A percentile compares a stretch with the other conserved stretches of the same genome.
Evolutionary conservation across 768 basidiomycete species (phyloP).

Genomic region (Podaxis sp.): DNA sequence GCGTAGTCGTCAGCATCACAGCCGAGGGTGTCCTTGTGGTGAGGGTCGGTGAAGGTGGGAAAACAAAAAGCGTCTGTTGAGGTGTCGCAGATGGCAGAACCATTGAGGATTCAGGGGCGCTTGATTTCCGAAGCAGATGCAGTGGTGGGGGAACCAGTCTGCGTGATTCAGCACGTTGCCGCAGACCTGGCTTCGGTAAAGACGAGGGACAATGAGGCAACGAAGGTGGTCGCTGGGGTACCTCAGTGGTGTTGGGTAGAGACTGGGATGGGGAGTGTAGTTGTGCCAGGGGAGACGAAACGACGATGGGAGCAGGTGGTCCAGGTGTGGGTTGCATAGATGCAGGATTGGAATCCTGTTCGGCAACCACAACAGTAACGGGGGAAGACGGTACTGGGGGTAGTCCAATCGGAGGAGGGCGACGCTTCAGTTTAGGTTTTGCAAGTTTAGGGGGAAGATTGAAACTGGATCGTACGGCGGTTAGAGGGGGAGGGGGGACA

Average conservation of each 20-base stretch:
- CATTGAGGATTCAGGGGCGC: slow-evolving; percentile 20
- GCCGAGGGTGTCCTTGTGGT: slow-evolving; percentile 70
- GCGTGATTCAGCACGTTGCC: slow-evolving; percentile 49
- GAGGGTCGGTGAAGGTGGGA: slow-evolving; percentile 69
- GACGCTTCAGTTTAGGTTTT: slow-evolving; percentile 46
- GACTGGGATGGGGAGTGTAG: slow-evolving; percentile 6
- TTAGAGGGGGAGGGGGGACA: slow-evolving; percentile 45
- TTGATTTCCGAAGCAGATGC: slow-evolving; percentile 38
- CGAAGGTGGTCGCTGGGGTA: slow-evolving; percentile 12
- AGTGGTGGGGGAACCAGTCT: slow-evolving; percentile 55
- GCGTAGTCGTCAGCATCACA: slow-evolving; percentile 74
- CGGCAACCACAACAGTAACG: slow-evolving; percentile 44
- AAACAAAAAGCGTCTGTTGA: slow-evolving; percentile 83
- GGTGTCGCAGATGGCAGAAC: slow-evolving; percentile 41
- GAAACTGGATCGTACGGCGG: slow-evolving; percentile 52
- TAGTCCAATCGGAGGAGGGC: slow-evolving; percentile 55
- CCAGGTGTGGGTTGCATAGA: slow-evolving; percentile 13
- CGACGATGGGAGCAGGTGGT: slow-evolving; percentile 4
- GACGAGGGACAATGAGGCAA: slow-evolving; percentile 18
- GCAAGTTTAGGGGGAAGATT: slow-evolving; percentile 30
- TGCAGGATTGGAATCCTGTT: slow-evolving; percentile 15
- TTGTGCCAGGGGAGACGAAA: slow-evolving; percentile 1
- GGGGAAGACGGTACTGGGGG: slow-evolving; percentile 76
- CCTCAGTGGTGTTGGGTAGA: slow-evolving; percentile 16
- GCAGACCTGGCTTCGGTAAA: slow-evolving; percentile 33